These are phyloP conservation scores for Orbilia brochopaga DNA, from an alignment of 2,329 filamentous ascomycete genomes.

Conservation along the genomic window DNA sequence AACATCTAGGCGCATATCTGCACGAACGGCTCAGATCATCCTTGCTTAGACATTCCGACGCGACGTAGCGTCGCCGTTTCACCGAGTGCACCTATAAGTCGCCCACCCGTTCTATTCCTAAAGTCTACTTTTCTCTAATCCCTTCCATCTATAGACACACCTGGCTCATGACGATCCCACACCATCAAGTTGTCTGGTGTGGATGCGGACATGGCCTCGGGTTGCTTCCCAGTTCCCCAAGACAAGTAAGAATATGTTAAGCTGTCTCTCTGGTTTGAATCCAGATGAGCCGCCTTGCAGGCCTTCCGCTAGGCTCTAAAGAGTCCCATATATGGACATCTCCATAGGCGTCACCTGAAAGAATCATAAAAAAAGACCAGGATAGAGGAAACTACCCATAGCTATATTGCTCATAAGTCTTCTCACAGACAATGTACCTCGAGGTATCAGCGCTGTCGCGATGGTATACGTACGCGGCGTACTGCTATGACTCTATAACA, in stretches of 20 bases:
- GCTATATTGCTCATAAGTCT: not conserved
- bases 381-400: not conserved
- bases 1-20: not conserved
- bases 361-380: too few species aligned
- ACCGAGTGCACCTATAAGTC: too few species aligned
- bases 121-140: not conserved
- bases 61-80: not conserved
- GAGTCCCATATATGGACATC: too few species aligned
- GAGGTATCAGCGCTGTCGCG: not conserved
- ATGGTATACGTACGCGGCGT: not conserved
- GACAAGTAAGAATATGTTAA: conserved; percentile 6
- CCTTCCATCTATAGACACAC: not conserved
- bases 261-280: not conserved
- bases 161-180: too few species aligned
- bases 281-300: not conserved
- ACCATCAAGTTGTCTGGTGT: not conserved
- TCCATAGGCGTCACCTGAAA: too few species aligned
- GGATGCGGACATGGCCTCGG: conserved; percentile 14
- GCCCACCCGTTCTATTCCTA: not conserved
- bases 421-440: not conserved
- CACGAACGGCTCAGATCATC: not conserved
- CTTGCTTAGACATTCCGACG: not conserved
- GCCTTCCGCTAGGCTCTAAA: not conserved
- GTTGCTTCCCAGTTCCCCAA: conserved; percentile 39
- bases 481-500: not conserved